Percentiles rank a stretch among this genome's conserved stretches.
phyloP scores from a whole-genome alignment of 805 yeast genomes.

The Ascoidea rubescens region DNA sequence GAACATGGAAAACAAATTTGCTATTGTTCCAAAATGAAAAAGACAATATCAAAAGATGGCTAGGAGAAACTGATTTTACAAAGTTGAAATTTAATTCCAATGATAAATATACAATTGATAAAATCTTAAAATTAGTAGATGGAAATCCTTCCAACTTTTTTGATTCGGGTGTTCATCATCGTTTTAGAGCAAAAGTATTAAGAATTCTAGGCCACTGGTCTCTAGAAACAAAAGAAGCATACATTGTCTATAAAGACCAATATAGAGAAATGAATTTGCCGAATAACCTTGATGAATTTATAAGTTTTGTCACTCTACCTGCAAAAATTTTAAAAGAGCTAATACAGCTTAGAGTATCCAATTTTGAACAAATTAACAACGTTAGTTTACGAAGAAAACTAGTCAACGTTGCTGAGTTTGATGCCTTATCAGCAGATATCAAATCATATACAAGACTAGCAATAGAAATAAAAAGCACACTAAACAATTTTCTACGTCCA shows the following conservation, averaged over 20 bases:
- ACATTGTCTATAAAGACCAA: slow-evolving; percentile 41
- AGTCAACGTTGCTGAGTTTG: slow-evolving; percentile 60
- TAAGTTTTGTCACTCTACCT: slow-evolving; percentile 62
- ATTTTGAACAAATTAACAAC: slow-evolving; percentile 41
- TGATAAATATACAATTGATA: not conserved
- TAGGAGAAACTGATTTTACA: not conserved
- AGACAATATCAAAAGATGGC: not conserved
- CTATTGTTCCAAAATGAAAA: not conserved
- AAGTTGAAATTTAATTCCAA: not conserved
- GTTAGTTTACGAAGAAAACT: slow-evolving; percentile 75
- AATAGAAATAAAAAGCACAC: slow-evolving; percentile 44
- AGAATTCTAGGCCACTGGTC: slow-evolving; percentile 68
- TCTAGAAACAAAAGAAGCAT: slow-evolving; percentile 63
- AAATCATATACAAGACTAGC: slow-evolving; percentile 65
- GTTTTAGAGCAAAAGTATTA: slow-evolving; percentile 53
- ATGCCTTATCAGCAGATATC: slow-evolving; percentile 82
- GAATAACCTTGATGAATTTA: slow-evolving; percentile 49
- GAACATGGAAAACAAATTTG: slow-evolving; percentile 50
- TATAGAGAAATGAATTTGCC: slow-evolving; percentile 65
- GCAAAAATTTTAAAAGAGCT: slow-evolving; percentile 67
- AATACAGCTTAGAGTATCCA: slow-evolving; percentile 46
- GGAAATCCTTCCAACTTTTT: not conserved
- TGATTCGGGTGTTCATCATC: not conserved
- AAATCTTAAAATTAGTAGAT: not conserved
- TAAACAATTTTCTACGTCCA: slow-evolving; percentile 22